Evolutionary conservation across 148 eudicot species (phyloP), one percentile per base, ranked within the genome.

Genomic region (Euryodendron excelsum): DNA sequence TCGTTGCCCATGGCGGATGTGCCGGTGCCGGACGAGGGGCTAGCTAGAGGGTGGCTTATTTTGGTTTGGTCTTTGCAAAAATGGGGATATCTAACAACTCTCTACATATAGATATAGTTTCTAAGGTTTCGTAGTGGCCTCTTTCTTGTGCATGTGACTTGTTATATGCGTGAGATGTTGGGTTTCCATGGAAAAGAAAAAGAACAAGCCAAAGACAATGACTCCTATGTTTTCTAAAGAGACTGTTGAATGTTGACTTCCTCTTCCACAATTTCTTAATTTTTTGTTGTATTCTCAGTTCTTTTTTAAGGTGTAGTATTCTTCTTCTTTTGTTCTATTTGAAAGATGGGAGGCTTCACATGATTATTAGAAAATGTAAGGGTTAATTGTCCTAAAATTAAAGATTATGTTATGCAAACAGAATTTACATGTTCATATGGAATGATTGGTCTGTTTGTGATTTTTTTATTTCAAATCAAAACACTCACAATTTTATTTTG

Each of bases 161-260:
- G 70, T 31, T 15, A 20, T 66, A 7, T 37, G 47, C 27, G 47
- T 66, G 45, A 41, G 53, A 1, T 69, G 70, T 25, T 25, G 72
- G 72, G 45, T 68, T 65, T 31, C 11, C 72, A 15, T 3, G 1
- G 52, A 34, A 23, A 23, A 41, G 15, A 41, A 21, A 18, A 8
- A 27, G 0, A 41, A 39, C 7, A 11, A 68, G 14, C 50, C 13
- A 2, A 39, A 18, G 47, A 66, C 36, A 66, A 25, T 69, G 72
- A 41, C 31, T 41, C 50, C 52, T 41, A 45, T 2, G 1, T 25
- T 44, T 69, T 39, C 27, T 2, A 44, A 25, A 31, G 27, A 3
- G 72, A 41, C 53, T 44, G 72, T 25, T 41, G 72, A 69, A 69
- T 69, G 50, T 11, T 12, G 72, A 69, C 53, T 69, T 25, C 70